Evolutionary conservation across 2,329 filamentous ascomycete genomes (phyloP).

Genomic region (Phoma sp.): DNA sequence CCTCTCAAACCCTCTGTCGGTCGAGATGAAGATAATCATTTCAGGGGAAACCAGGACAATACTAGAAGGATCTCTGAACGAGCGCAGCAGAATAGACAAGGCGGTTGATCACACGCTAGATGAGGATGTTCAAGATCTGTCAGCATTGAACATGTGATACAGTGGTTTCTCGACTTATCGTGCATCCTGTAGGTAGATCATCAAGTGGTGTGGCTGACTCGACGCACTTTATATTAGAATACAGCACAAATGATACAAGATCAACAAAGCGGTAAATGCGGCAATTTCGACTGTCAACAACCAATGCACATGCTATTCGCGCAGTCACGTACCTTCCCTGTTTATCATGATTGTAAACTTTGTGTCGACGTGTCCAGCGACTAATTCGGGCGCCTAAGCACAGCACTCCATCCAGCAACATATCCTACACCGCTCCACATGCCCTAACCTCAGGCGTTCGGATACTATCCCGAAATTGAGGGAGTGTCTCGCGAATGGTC

Average conservation of each 20-base stretch:
- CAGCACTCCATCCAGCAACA: conserved; percentile 4
- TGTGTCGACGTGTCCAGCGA: not conserved
- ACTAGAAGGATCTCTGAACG: too few species aligned
- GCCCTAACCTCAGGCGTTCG: not conserved
- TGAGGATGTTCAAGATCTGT: too few species aligned
- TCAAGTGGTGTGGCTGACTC: not conserved
- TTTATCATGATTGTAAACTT: not conserved
- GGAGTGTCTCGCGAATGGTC: not conserved
- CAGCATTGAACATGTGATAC: too few species aligned
- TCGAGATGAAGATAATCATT: too few species aligned
- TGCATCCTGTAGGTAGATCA: too few species aligned
- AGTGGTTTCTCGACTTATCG: too few species aligned
- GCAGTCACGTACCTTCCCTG: conserved; percentile 3
- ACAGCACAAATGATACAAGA: not conserved
- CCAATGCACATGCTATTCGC: not conserved
- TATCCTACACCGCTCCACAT: conserved; percentile 8
- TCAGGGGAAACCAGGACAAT: too few species aligned
- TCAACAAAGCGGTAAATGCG: not conserved
- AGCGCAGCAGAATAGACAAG: too few species aligned
- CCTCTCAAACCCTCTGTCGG: too few species aligned
- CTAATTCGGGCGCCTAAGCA: conserved; percentile 1
- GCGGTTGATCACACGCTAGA: too few species aligned
- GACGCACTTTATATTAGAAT: not conserved
- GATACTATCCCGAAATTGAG: conserved; percentile 9
- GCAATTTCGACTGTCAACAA: not conserved